Percentiles rank a stretch among this genome's conserved stretches.
Evolutionary conservation across 805 yeast genomes (phyloP).

Genomic region (Millerago galiae): DNA sequence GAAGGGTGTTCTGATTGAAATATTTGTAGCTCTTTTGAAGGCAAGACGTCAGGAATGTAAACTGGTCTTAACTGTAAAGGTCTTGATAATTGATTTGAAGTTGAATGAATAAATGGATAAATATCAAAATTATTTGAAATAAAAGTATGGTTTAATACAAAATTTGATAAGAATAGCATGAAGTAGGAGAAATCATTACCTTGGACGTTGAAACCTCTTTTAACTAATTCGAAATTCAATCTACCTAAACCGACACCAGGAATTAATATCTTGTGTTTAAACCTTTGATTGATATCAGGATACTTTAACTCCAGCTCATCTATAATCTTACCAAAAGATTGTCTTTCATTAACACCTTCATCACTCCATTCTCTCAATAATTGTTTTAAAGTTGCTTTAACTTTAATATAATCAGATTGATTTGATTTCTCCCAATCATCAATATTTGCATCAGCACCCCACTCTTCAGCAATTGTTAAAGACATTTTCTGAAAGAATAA

Average conservation of each 20-base stretch:
- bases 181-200: conserved; percentile 65
- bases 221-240: conserved; percentile 48
- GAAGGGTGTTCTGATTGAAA: conserved; percentile 30
- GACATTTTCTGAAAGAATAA: conserved; percentile 40
- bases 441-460: conserved; percentile 41
- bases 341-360: conserved; percentile 45
- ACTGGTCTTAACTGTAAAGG: conserved; percentile 44
- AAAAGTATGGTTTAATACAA: conserved; percentile 41
- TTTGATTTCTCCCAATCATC: conserved; percentile 36
- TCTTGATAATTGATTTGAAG: conserved; percentile 40
- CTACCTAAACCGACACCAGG: conserved; percentile 67
- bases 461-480: conserved; percentile 34
- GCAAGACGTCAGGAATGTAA: conserved; percentile 46
- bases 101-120: conserved; percentile 50
- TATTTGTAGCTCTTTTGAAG: conserved; percentile 30
- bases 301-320: conserved; percentile 25
- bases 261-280: conserved; percentile 38
- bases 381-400: conserved; percentile 49
- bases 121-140: conserved; percentile 34
- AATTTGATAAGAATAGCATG: conserved; percentile 53
- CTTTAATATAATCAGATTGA: conserved; percentile 46
- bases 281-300: conserved; percentile 33
- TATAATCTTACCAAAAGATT: conserved; percentile 34
- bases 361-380: conserved; percentile 56
- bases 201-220: conserved; percentile 51